phyloP scores from a whole-genome alignment of 139 green algal species.

The Chlorella sp. region DNA sequence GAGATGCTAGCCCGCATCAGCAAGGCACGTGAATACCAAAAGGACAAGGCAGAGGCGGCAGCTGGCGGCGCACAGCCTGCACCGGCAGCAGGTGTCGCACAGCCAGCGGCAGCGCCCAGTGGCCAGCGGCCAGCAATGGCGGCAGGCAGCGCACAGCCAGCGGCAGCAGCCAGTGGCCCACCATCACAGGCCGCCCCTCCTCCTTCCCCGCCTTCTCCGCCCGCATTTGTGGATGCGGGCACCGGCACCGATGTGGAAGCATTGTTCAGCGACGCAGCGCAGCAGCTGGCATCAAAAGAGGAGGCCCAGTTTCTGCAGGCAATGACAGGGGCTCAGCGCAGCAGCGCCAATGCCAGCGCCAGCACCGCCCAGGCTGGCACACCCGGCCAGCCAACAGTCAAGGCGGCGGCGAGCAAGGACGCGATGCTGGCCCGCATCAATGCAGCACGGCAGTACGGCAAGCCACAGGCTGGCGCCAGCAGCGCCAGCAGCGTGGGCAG shows the following conservation, averaged over 20 bases:
- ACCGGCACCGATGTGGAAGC: not conserved
- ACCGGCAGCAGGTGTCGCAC: not conserved
- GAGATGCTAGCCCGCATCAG: constrained; percentile 32
- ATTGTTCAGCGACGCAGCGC: not conserved
- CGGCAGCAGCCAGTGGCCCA: not conserved
- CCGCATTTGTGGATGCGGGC: not conserved
- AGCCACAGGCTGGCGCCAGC: not conserved
- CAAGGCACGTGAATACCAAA: constrained; percentile 34
- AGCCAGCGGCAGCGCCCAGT: not conserved
- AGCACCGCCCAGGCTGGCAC: not conserved
- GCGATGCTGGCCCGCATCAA: constrained; percentile 10
- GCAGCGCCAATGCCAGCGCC: not conserved
- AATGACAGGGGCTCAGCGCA: not conserved
- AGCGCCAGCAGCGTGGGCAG: not conserved
- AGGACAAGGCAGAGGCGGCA: not conserved
- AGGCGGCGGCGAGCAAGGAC: not conserved
- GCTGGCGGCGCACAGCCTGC: not conserved
- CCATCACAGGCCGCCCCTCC: not conserved
- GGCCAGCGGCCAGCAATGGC: not conserved
- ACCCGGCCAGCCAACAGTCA: not conserved
- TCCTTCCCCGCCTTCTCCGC: not conserved
- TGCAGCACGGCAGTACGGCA: constrained; percentile 17
- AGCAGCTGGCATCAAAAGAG: not conserved
- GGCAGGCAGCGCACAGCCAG: not conserved
- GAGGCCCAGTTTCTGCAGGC: constrained; percentile 7